Evolutionary conservation across 169 alveolate genomes (phyloP).

Genomic region (Plasmodium gonderi): DNA sequence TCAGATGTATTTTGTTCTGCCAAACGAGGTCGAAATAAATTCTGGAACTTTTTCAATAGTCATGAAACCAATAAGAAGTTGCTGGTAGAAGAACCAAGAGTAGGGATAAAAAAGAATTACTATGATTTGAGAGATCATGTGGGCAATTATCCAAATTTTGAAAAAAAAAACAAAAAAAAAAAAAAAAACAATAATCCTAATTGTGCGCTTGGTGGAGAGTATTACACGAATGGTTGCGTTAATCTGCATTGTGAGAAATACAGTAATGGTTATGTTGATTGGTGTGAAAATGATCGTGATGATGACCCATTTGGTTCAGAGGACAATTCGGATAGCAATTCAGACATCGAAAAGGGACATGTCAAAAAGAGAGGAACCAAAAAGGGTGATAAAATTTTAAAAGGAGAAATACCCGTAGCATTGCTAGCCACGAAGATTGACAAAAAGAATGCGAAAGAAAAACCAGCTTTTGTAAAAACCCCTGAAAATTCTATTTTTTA

Average conservation of each 20-base stretch:
- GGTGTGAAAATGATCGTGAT: neutral
- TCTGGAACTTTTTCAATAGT: conserved; percentile 51
- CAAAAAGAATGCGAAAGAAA: conserved; percentile 57
- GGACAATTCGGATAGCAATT: conserved; percentile 15
- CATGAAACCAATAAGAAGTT: neutral
- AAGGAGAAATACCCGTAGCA: conserved; percentile 68
- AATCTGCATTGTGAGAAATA: neutral
- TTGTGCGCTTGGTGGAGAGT: neutral
- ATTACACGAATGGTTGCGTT: neutral
- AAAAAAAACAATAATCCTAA: neutral
- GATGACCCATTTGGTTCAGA: neutral
- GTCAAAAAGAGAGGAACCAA: conserved; percentile 5
- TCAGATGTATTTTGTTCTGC: conserved; percentile 48
- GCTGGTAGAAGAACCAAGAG: neutral
- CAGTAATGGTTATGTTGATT: neutral
- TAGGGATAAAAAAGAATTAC: neutral
- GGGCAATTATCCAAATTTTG: neutral
- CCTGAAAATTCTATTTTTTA: conserved; percentile 48
- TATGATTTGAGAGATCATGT: neutral
- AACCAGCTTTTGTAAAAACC: conserved; percentile 61
- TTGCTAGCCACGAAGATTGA: conserved; percentile 71
- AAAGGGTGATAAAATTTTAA: conserved; percentile 30
- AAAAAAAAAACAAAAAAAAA: neutral
- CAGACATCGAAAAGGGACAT: conserved; percentile 18
- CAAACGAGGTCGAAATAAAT: neutral